Percentiles rank a stretch among this genome's conserved stretches.
Conservation (phyloP, 2,329 filamentous ascomycete species). For the Alternaria sp. region DNA sequence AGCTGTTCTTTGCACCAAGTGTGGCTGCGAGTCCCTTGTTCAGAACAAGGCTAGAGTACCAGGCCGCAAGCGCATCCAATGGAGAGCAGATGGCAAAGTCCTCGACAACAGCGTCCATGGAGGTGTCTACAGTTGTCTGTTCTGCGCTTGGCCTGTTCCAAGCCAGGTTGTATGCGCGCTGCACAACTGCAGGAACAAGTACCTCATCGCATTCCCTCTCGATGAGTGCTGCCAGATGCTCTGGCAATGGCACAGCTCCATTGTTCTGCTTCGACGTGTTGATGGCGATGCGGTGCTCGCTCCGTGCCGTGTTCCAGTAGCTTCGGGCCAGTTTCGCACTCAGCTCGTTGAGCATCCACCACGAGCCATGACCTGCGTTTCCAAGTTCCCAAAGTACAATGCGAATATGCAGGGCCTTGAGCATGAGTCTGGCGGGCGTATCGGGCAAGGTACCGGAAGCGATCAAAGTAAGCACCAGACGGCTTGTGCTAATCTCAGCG, state of each 20-base stretch:
- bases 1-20: conserved; percentile 62
- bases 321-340: conserved; percentile 75
- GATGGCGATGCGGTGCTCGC: conserved; percentile 60
- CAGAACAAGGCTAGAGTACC: conserved; percentile 80
- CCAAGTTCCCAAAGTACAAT: conserved; percentile 82
- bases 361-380: conserved; percentile 68
- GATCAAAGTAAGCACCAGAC: conserved; percentile 83
- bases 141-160: conserved; percentile 81
- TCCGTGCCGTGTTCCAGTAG: conserved; percentile 82
- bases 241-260: conserved; percentile 71
- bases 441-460: conserved; percentile 86
- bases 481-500: conserved; percentile 84
- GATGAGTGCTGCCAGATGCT: conserved; percentile 76
- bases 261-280: conserved; percentile 49
- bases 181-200: conserved; percentile 76
- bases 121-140: conserved; percentile 68
- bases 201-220: conserved; percentile 83
- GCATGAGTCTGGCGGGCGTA: conserved; percentile 82
- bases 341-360: conserved; percentile 69
- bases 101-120: conserved; percentile 83
- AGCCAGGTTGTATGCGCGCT: conserved; percentile 86
- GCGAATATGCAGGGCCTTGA: conserved; percentile 91
- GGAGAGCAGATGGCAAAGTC: conserved; percentile 85
- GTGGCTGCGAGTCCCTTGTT: conserved; percentile 71
- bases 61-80: conserved; percentile 87